These are phyloP conservation scores for Aphelidium insulamus DNA, from an alignment of 371 early-diverging fungal genomes.

Conservation along the genomic window DNA sequence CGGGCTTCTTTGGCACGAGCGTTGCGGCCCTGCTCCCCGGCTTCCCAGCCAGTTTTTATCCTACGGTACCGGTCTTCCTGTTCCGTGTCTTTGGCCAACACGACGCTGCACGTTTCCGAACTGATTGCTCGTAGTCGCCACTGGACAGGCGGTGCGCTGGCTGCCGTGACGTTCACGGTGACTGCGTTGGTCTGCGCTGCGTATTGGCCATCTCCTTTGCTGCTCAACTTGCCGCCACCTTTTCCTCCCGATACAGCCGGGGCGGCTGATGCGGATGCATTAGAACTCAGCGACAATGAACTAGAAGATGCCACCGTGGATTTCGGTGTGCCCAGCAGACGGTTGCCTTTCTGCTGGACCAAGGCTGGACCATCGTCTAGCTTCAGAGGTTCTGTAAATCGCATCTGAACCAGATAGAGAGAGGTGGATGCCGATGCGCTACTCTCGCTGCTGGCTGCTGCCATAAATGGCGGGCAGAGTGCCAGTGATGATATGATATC, in stretches of 20 bases:
- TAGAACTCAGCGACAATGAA: constrained; percentile 11
- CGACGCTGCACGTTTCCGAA: constrained; percentile 13
- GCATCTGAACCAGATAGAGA: too few relatives aligned
- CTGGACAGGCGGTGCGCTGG: neutral
- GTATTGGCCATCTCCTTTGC: neutral
- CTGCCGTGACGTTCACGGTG: neutral
- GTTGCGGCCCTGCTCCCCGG: constrained; percentile 15
- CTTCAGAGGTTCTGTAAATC: too few relatives aligned
- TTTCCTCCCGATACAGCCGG: neutral
- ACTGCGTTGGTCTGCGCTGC: neutral
- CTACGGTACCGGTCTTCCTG: constrained; percentile 20
- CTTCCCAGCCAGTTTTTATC: constrained; percentile 26
- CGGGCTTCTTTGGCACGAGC: constrained; percentile 17
- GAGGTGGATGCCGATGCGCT: too few relatives aligned
- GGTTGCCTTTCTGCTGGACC: too few relatives aligned
- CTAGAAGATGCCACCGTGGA: neutral
- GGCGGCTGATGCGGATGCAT: constrained; percentile 2
- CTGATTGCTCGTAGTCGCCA: constrained; percentile 20
- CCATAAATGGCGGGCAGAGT: too few relatives aligned
- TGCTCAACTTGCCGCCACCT: neutral
- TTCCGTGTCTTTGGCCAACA: constrained; percentile 22
- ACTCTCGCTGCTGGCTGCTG: too few relatives aligned
- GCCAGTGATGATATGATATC: too few relatives aligned
- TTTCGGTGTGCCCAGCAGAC: too few relatives aligned
- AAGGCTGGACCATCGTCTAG: too few relatives aligned